phyloP scores from a whole-genome alignment of 2,329 filamentous ascomycete species.

The Fonsecaea nubica region DNA sequence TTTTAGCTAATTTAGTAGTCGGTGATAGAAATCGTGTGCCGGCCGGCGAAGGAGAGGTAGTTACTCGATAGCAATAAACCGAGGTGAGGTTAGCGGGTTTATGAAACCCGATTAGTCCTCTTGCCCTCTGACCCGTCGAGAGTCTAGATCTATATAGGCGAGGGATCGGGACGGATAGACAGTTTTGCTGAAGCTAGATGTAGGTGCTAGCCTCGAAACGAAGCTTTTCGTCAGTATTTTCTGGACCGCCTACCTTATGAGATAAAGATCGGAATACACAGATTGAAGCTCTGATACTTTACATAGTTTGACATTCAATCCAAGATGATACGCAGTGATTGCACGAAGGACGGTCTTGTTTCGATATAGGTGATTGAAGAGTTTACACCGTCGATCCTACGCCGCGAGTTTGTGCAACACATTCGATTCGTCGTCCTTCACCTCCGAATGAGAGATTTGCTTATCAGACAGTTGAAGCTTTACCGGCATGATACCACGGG shows the following conservation, averaged over 20 bases:
- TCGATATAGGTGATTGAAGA: not conserved
- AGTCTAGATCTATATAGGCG: slow-evolving; percentile 41
- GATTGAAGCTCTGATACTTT: slow-evolving; percentile 41
- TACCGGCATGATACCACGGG: not conserved
- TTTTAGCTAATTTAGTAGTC: slow-evolving; percentile 3
- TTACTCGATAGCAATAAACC: slow-evolving; percentile 26
- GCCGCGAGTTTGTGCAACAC: not conserved
- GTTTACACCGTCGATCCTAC: not conserved
- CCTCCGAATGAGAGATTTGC: not conserved
- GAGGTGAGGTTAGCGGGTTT: slow-evolving; percentile 17
- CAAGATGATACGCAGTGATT: slow-evolving; percentile 31
- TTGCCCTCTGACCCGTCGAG: slow-evolving; percentile 29
- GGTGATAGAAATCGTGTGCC: not conserved
- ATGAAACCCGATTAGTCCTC: slow-evolving; percentile 15
- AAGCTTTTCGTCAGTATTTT: slow-evolving; percentile 44
- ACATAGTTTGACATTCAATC: slow-evolving; percentile 28
- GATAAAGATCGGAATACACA: slow-evolving; percentile 42
- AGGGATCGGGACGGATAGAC: slow-evolving; percentile 35
- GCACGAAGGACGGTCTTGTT: slow-evolving; percentile 14
- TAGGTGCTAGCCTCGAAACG: slow-evolving; percentile 43
- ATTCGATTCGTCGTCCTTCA: not conserved
- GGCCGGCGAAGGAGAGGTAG: slow-evolving; percentile 21
- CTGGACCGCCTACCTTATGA: slow-evolving; percentile 39
- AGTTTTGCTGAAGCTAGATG: slow-evolving; percentile 38
- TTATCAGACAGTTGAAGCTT: not conserved